These are phyloP conservation scores for Alternaria triticina DNA, from an alignment of 2,329 filamentous ascomycete species.

Conservation along the genomic window DNA sequence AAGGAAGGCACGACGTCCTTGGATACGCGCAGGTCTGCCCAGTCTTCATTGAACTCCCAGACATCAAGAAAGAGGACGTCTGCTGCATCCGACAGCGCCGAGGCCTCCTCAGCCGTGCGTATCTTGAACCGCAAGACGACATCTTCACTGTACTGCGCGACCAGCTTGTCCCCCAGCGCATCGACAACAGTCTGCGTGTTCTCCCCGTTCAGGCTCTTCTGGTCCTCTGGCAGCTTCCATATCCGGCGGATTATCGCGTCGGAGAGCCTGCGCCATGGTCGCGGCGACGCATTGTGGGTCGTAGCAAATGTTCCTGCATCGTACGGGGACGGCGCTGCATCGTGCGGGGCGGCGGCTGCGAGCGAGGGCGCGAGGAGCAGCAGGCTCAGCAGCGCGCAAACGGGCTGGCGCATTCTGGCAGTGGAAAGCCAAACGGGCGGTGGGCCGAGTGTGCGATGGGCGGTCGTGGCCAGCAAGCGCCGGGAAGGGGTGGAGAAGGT, in stretches of 20 bases:
- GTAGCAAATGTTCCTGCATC: conserved; percentile 13
- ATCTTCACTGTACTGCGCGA: conserved; percentile 72
- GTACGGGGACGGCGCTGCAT: conserved; percentile 20
- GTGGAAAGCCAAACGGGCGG: neutral
- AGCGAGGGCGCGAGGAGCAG: conserved; percentile 40
- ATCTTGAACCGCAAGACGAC: conserved; percentile 91
- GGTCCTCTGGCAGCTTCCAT: conserved; percentile 35
- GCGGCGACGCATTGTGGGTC: conserved; percentile 24
- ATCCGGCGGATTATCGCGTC: conserved; percentile 44
- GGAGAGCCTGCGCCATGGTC: conserved; percentile 48
- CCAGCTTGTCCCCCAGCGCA: conserved; percentile 26
- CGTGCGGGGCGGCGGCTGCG: conserved; percentile 41
- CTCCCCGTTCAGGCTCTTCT: conserved; percentile 12
- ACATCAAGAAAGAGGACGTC: conserved; percentile 83
- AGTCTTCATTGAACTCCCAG: conserved; percentile 83
- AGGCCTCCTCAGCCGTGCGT: conserved; percentile 70
- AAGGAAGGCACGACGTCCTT: conserved; percentile 80
- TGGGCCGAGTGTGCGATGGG: neutral
- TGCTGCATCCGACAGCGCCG: conserved; percentile 73
- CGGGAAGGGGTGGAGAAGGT: neutral
- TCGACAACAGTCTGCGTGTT: neutral
- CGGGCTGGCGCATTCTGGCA: conserved; percentile 38
- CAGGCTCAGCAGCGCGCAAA: conserved; percentile 35
- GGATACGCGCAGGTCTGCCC: conserved; percentile 82
- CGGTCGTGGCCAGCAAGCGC: neutral